These are phyloP conservation scores for Arxiozyma heterogenica DNA, from an alignment of 1,139 yeast species.

Conservation along the genomic window DNA sequence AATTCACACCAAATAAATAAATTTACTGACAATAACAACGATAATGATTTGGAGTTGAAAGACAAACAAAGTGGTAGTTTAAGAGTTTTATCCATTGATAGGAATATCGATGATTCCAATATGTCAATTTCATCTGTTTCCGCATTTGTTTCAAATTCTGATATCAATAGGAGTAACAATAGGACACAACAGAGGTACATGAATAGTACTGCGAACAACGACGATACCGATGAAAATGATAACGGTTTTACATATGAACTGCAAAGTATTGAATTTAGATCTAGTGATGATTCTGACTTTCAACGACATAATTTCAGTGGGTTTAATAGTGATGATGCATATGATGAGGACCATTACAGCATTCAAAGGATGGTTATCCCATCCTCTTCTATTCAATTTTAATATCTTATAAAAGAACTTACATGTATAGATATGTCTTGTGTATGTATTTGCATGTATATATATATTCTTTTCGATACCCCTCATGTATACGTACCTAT, in stretches of 20 bases:
- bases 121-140: not conserved
- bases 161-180: not conserved
- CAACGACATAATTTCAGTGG: not conserved
- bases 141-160: not conserved
- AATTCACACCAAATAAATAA: not conserved
- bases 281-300: constrained; percentile 11
- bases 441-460: no score
- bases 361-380: constrained; percentile 17
- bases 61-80: not conserved
- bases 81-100: not conserved
- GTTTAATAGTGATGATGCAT: not conserved
- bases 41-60: not conserved
- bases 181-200: not conserved
- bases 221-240: not conserved
- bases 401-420: not conserved
- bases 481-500: not conserved
- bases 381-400: constrained; percentile 22
- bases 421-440: no score
- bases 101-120: not conserved
- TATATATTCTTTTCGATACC: not conserved
- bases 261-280: constrained; percentile 17
- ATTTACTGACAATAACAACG: not conserved
- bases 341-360: constrained; percentile 6
- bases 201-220: not conserved
- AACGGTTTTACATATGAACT: constrained; percentile 16